These are phyloP conservation scores for Albugo candida DNA, from an alignment of 352 stramenopile species.

Conservation along the genomic window DNA sequence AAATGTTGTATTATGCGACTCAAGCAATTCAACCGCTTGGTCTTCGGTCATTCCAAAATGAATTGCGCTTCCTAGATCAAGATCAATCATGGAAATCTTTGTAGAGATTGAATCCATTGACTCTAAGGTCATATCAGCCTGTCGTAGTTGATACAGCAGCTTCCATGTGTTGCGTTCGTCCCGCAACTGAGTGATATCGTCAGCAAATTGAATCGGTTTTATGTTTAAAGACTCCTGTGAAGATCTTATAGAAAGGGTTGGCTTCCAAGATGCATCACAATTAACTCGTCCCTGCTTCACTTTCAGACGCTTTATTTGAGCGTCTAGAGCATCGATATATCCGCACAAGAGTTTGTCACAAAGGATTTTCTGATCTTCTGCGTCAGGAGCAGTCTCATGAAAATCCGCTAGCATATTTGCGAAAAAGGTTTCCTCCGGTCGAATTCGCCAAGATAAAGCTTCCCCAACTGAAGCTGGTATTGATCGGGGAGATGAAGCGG, in stretches of 20 bases:
- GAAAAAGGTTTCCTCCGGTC: slow-evolving; percentile 55
- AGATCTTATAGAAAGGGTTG: not conserved
- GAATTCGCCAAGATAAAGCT: slow-evolving; percentile 30
- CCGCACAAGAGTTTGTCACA: slow-evolving; percentile 49
- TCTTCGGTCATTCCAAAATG: slow-evolving; percentile 65
- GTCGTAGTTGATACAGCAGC: slow-evolving; percentile 46
- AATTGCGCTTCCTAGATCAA: slow-evolving; percentile 15
- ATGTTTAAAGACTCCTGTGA: not conserved
- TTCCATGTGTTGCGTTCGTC: slow-evolving; percentile 76
- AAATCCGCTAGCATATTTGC: slow-evolving; percentile 58
- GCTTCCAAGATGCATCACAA: slow-evolving; percentile 2
- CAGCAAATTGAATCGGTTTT: slow-evolving; percentile 1
- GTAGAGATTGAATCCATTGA: not conserved
- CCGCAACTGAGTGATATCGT: slow-evolving; percentile 34
- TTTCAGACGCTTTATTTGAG: slow-evolving; percentile 33
- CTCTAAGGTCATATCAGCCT: slow-evolving; percentile 11
- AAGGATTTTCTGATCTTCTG: slow-evolving; percentile 48
- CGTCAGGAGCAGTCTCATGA: slow-evolving; percentile 42
- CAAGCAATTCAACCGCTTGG: slow-evolving; percentile 39
- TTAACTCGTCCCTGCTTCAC: slow-evolving; percentile 2
- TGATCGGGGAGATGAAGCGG: slow-evolving; percentile 19
- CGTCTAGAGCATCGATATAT: slow-evolving; percentile 64
- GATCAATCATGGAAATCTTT: not conserved
- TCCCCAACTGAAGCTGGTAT: slow-evolving; percentile 13
- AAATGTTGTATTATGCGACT: slow-evolving; percentile 38